Percentiles rank a stretch among this genome's conserved stretches.
Conservation (phyloP, 139 green algal genomes). For the Asterochloris erici region DNA sequence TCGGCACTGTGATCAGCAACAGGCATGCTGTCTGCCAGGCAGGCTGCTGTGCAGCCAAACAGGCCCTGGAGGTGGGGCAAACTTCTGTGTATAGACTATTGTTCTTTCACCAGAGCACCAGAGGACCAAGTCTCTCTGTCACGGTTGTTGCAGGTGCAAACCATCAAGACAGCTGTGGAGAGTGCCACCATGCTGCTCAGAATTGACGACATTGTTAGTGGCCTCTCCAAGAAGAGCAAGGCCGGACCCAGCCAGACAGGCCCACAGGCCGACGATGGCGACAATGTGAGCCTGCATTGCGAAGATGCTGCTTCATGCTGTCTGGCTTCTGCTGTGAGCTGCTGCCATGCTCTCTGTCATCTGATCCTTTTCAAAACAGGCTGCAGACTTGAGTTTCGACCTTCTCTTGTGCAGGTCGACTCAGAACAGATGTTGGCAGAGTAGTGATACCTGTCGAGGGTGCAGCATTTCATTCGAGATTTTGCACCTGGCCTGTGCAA, state of each 20-base stretch:
- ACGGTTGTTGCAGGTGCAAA: constrained; percentile 64
- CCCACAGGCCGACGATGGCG: constrained; percentile 52
- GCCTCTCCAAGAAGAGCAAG: constrained; percentile 80
- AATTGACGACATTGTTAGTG: constrained; percentile 98
- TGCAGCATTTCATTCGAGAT: too few species aligned
- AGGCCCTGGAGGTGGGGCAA: too few species aligned
- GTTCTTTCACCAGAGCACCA: too few species aligned
- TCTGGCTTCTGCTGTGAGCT: background rate
- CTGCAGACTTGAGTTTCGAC: constrained; percentile 25
- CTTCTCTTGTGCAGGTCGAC: constrained; percentile 61
- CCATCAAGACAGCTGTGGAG: constrained; percentile 95
- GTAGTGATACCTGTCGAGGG: constrained; percentile 24
- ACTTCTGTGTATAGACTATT: too few species aligned
- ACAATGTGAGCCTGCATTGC: constrained; percentile 27
- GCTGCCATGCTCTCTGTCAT: background rate
- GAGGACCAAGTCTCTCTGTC: background rate
- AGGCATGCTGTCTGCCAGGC: too few species aligned
- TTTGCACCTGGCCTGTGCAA: too few species aligned
- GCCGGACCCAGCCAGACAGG: constrained; percentile 25
- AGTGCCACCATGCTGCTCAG: constrained; percentile 90
- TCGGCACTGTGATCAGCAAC: too few species aligned
- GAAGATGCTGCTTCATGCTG: background rate
- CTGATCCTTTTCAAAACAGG: background rate
- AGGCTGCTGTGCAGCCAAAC: too few species aligned
- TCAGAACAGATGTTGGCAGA: constrained; percentile 72